Percentiles rank a stretch among this genome's conserved stretches.
phyloP scores from a whole-genome alignment of 1,284 basidiomycete species.

The Taiwanofungus camphoratus region DNA sequence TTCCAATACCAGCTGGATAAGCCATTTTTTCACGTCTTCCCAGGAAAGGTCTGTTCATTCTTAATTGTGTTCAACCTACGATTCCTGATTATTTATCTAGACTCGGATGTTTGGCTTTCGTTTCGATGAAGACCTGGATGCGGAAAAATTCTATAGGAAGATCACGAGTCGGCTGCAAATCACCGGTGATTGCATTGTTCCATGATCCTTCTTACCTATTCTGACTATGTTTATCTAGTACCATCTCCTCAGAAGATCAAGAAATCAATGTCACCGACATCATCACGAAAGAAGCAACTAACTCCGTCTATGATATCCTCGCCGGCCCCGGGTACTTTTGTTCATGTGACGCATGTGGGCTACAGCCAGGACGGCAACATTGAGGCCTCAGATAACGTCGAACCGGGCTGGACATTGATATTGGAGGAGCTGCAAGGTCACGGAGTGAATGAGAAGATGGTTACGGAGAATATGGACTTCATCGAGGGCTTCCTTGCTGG shows the following conservation, averaged over 20 bases:
- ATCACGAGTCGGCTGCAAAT: constrained; percentile 28
- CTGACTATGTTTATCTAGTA: constrained; percentile 6
- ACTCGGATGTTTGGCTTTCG: constrained; percentile 77
- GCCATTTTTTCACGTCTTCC: constrained; percentile 90
- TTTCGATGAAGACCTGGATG: constrained; percentile 63
- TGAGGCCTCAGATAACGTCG: constrained; percentile 47
- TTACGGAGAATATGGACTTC: constrained; percentile 53
- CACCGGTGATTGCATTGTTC: constrained; percentile 9
- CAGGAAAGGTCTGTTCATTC: constrained; percentile 61
- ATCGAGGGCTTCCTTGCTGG: constrained; percentile 59
- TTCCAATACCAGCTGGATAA: constrained; percentile 84
- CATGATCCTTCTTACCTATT: background rate
- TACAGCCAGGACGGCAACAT: background rate
- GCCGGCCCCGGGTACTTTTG: constrained; percentile 70
- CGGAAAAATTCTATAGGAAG: constrained; percentile 46
- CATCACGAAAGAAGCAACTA: constrained; percentile 28
- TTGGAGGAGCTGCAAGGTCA: constrained; percentile 58
- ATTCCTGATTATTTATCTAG: constrained; percentile 31
- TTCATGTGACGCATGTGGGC: background rate
- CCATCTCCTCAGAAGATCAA: constrained; percentile 11
- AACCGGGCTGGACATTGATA: constrained; percentile 70
- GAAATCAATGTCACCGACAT: constrained; percentile 4
- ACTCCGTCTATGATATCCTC: constrained; percentile 63
- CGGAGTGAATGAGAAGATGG: constrained; percentile 49
- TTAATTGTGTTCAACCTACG: background rate